Evolutionary conservation across 306 rosid species (phyloP).

Genomic region (Quercus suber): DNA sequence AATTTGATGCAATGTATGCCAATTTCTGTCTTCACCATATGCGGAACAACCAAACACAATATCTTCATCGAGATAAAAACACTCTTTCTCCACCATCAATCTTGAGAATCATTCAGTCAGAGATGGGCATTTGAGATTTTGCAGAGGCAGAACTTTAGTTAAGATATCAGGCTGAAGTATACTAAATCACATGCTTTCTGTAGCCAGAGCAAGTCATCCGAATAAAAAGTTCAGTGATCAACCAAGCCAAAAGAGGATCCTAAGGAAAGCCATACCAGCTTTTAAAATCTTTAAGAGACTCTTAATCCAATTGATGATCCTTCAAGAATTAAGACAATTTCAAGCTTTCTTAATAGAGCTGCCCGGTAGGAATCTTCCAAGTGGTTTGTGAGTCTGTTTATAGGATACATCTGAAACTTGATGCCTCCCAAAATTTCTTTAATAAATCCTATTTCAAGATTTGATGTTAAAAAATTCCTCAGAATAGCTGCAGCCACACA

Average conservation of each 20-base stretch:
- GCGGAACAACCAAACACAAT: slow-evolving; percentile 53
- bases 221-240: slow-evolving; percentile 60
- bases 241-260: slow-evolving; percentile 40
- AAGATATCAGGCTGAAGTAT: slow-evolving; percentile 47
- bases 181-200: slow-evolving; percentile 43
- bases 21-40: slow-evolving; percentile 63
- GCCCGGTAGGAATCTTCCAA: slow-evolving; percentile 72
- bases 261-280: slow-evolving; percentile 76
- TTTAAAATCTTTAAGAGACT: slow-evolving; percentile 56
- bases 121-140: slow-evolving; percentile 61
- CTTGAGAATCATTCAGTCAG: slow-evolving; percentile 49
- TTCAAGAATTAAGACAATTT: slow-evolving; percentile 39
- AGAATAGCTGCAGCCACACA: slow-evolving; percentile 29
- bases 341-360: slow-evolving; percentile 49
- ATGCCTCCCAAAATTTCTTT: slow-evolving; percentile 6
- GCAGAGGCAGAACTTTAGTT: slow-evolving; percentile 61
- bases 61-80: slow-evolving; percentile 23
- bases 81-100: slow-evolving; percentile 44
- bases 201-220: slow-evolving; percentile 46
- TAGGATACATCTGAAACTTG: background rate
- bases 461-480: slow-evolving; percentile 2
- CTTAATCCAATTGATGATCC: slow-evolving; percentile 49
- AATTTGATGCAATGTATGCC: slow-evolving; percentile 71
- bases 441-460: background rate
- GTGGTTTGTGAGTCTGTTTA: slow-evolving; percentile 8